Evolutionary conservation across 108 stramenopile genomes (phyloP), one percentile per base, ranked within the genome.

Genomic region (Nannochloropsis salina): DNA sequence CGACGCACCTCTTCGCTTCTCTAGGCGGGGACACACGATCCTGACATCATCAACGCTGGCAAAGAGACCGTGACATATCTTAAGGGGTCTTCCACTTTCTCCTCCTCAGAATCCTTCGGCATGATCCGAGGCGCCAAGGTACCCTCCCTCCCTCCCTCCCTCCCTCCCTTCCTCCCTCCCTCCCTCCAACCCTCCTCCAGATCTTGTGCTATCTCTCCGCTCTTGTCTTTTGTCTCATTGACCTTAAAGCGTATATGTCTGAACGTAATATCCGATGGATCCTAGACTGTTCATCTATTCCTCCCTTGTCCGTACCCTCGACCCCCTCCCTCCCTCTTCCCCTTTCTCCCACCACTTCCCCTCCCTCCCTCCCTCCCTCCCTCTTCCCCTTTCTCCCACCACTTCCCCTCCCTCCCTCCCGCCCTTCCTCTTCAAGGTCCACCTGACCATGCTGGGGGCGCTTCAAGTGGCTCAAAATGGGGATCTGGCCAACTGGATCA

Each of bases 401-500:
- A 9, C 47, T 12, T 51, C 47, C 47, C 47, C 12, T 12, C 47
- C 47, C 10, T 12, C 47, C 47, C 47, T 51, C 47, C 47, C 12
- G 12, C 47, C 47, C 47, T 51, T 51, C 12, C 47, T 51, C 47
- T 51, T 12, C 47, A 95, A 96, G 88, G 93, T 96, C 80, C 94
- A 97, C 84, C 91, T 97, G 83, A 97, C 96, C 9, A 95, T 97
- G 84, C 92, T 97, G 15, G 96, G 96, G 10, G 95, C 94, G n/a
- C 86, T 97, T 87, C 94, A 97, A 85, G 94, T 94, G 80, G 92
- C 93, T 45, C 90, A 89, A n/a, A 90, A 91, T 80, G 96, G 96
- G 42, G 96, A 97, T 84, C 90, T 97, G 51, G 95, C 96, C 22
- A 95, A 93, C 83, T 97, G 95, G 94, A 95, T 97, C 87, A 95